Evolutionary conservation across 371 early-diverging fungal species (phyloP), one percentile per base, ranked within the genome.

Genomic region (Syncephalastrum contaminatum): DNA sequence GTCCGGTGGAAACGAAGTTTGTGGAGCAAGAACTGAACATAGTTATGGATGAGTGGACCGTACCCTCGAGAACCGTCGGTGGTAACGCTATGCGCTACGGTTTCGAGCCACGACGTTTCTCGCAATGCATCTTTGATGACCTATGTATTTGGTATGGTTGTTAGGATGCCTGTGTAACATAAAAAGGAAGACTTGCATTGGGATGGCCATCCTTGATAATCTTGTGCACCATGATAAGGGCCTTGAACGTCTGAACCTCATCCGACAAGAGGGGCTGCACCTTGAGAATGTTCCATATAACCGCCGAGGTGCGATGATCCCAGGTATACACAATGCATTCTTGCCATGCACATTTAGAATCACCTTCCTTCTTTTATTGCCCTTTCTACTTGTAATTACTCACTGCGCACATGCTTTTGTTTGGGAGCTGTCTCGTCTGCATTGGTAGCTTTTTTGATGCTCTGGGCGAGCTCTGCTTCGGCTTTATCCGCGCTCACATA

Each of bases 331-430:
- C 86, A 63, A 95, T 93, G 60, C 87, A 88, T 27, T 86, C 89
- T 85, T 85, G 51, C 10, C 36, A 45, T 54, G 47, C 43, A 14
- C n/a, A 48, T 40, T 19, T 27, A 42, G 53, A 47, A 10, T 20
- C 39, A 2, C 12, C 27, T n/a, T 14, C 15, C n/a, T 21, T n/a
- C n/a, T 8, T 16, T 8, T 30, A 8, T 30, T 8, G 10, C 36
- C 0, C 10, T 30, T 2, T 30, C 36, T 30, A 3, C 25, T 0
- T 25, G 7, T 25, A 15, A 19, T 2, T 51, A 70, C 84, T 67
- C 84, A 87, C 88, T 87, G 78, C 91, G 72, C 43, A 96, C 97
- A 72, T 97, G 98, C 75, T 97, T 97, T 67, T 95, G 96, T 71
- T 97, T 97, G 53, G 98, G 98, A 10, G 98, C 92, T 14, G 89